These are phyloP conservation scores for Raffaelea albimanens DNA, from an alignment of 2,329 filamentous ascomycete species.

Conservation along the genomic window DNA sequence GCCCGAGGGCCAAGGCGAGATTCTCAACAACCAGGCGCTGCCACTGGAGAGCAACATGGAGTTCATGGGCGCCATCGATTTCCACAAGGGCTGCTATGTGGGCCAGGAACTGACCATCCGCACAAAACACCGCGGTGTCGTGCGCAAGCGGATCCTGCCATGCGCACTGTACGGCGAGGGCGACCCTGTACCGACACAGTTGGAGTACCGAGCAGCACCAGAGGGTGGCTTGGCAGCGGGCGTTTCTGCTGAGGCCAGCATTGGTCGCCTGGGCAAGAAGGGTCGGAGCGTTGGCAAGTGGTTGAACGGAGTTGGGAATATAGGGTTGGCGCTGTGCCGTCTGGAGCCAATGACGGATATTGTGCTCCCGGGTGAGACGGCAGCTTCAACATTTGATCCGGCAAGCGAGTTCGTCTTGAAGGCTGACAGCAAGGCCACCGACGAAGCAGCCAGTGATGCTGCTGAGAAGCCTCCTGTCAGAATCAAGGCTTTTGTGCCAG, in stretches of 20 bases:
- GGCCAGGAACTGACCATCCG: conserved; percentile 95
- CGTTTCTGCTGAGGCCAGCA: conserved; percentile 36
- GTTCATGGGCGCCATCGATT: conserved; percentile 76
- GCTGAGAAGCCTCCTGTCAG: conserved; percentile 29
- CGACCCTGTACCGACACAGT: conserved; percentile 14
- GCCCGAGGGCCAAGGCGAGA: conserved; percentile 75
- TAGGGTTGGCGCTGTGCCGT: conserved; percentile 79
- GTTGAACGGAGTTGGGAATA: conserved; percentile 64
- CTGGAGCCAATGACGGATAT: conserved; percentile 86
- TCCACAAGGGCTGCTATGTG: conserved; percentile 92
- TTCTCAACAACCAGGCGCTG: conserved; percentile 60
- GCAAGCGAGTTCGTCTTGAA: conserved; percentile 51
- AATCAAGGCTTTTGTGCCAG: conserved; percentile 75
- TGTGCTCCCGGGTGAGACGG: conserved; percentile 54
- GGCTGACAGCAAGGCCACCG: conserved; percentile 26
- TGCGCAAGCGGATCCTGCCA: conserved; percentile 81
- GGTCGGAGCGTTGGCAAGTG: conserved; percentile 74
- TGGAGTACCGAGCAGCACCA: conserved; percentile 7
- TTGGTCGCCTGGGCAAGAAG: conserved; percentile 42
- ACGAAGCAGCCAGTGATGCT: conserved; percentile 6
- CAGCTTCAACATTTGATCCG: conserved; percentile 50
- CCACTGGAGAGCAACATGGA: conserved; percentile 90
- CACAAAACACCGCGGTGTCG: conserved; percentile 87
- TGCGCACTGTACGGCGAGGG: conserved; percentile 57
- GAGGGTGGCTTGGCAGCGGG: conserved; percentile 22